Percentiles rank a stretch among this genome's conserved stretches.
These are phyloP conservation scores for Cystobasidium onofrii DNA, from an alignment of 768 basidiomycete genomes.

Conservation along the genomic window DNA sequence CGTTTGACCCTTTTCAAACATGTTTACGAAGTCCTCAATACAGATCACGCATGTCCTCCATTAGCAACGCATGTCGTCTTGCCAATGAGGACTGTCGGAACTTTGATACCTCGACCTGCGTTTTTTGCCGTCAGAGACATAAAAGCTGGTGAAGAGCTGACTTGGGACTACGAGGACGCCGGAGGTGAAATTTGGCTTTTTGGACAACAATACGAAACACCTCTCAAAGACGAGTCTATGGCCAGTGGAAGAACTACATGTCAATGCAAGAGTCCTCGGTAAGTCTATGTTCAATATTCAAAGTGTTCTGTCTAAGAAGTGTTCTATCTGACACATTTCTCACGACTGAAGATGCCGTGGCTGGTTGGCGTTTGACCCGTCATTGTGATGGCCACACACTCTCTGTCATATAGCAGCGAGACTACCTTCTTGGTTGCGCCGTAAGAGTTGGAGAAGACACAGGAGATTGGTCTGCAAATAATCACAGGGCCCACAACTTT, in stretches of 20 bases:
- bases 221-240: not conserved
- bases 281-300: too few species aligned
- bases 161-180: constrained; percentile 45
- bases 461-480: too few species aligned
- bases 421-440: too few species aligned
- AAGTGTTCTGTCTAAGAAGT: too few species aligned
- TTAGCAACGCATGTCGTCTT: constrained; percentile 44
- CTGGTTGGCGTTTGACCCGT: constrained; percentile 5
- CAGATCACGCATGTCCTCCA: constrained; percentile 45
- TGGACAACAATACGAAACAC: not conserved
- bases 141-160: constrained; percentile 43
- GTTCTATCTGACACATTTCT: not conserved
- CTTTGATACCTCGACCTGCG: constrained; percentile 41
- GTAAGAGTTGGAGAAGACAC: too few species aligned
- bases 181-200: constrained; percentile 27
- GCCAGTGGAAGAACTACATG: not conserved
- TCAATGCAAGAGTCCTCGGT: not conserved
- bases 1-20: not conserved
- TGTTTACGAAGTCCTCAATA: constrained; percentile 16
- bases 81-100: constrained; percentile 43
- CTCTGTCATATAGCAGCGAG: too few species aligned
- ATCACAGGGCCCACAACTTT: too few species aligned
- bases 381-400: not conserved
- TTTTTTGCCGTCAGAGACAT: constrained; percentile 44
- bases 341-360: not conserved